Conservation (phyloP, 306 rosid species). For the Prunus armeniaca region DNA sequence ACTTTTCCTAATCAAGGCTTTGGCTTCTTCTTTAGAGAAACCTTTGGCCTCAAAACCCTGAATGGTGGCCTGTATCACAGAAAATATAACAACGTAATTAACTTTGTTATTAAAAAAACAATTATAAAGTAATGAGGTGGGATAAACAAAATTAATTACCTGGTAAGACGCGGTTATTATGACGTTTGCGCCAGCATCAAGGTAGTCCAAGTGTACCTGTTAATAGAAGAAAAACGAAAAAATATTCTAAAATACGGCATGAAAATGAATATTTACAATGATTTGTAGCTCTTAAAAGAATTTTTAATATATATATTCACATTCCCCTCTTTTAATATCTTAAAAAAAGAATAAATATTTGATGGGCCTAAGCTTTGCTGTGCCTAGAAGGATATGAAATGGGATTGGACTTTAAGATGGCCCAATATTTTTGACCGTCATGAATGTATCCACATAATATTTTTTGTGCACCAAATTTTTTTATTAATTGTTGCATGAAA, state of each 20-base stretch:
- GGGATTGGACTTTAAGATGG: too few relatives aligned
- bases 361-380: too few relatives aligned
- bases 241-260: not conserved
- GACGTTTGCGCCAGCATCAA: slow-evolving; percentile 88
- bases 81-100: not conserved
- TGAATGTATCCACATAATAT: too few relatives aligned
- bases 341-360: too few relatives aligned
- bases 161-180: slow-evolving; percentile 85
- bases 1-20: slow-evolving; percentile 61
- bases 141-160: slow-evolving; percentile 34
- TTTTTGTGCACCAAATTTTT: not conserved
- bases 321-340: too few relatives aligned
- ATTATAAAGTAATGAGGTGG: not conserved
- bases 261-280: not conserved
- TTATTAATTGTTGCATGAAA: not conserved
- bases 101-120: not conserved
- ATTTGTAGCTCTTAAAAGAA: too few relatives aligned
- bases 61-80: slow-evolving; percentile 64
- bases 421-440: too few relatives aligned
- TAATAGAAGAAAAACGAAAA: not conserved
- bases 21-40: slow-evolving; percentile 60
- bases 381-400: too few relatives aligned
- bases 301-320: too few relatives aligned
- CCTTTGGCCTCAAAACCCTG: slow-evolving; percentile 93
- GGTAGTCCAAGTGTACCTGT: slow-evolving; percentile 94